Conservation (phyloP, 805 yeast genomes). For the Wickerhamomyces chambardii region DNA sequence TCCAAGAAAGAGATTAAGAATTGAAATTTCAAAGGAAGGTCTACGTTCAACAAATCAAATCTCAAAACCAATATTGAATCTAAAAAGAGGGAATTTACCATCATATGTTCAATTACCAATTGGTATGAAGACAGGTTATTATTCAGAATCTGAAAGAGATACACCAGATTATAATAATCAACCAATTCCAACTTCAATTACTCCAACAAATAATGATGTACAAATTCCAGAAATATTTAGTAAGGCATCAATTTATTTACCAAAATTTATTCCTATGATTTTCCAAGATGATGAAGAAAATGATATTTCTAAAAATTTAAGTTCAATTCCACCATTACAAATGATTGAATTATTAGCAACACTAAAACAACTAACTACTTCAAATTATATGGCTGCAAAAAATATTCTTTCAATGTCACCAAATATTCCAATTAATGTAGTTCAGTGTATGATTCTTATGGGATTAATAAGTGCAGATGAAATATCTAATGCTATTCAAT, state of each 20-base stretch:
- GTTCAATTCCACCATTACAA: slow-evolving; percentile 62
- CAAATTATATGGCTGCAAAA: slow-evolving; percentile 33
- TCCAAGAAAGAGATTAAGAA: slow-evolving; percentile 35
- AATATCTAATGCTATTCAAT: no score
- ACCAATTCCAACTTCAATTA: slow-evolving; percentile 6
- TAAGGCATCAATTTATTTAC: slow-evolving; percentile 48
- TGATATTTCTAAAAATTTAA: slow-evolving; percentile 50
- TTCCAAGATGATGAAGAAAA: slow-evolving; percentile 50
- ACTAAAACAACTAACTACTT: slow-evolving; percentile 36
- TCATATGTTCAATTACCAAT: slow-evolving; percentile 48
- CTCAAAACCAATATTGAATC: slow-evolving; percentile 31
- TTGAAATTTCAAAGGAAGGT: slow-evolving; percentile 58
- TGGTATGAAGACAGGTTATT: slow-evolving; percentile 29
- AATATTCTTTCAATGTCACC: slow-evolving; percentile 45
- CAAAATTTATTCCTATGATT: slow-evolving; percentile 34
- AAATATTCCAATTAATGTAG: slow-evolving; percentile 53
- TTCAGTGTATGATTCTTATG: slow-evolving; percentile 70
- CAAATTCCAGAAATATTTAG: slow-evolving; percentile 38
- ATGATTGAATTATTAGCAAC: slow-evolving; percentile 61
- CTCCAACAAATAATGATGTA: no score
- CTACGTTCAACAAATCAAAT: slow-evolving; percentile 24
- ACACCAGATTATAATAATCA: not conserved
- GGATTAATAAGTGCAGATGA: slow-evolving; percentile 65
- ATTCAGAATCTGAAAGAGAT: no score
- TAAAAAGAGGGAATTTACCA: slow-evolving; percentile 41